Evolutionary conservation across 2,329 filamentous ascomycete species (phyloP).

Genomic region (Raffaelea ambrosiae): DNA sequence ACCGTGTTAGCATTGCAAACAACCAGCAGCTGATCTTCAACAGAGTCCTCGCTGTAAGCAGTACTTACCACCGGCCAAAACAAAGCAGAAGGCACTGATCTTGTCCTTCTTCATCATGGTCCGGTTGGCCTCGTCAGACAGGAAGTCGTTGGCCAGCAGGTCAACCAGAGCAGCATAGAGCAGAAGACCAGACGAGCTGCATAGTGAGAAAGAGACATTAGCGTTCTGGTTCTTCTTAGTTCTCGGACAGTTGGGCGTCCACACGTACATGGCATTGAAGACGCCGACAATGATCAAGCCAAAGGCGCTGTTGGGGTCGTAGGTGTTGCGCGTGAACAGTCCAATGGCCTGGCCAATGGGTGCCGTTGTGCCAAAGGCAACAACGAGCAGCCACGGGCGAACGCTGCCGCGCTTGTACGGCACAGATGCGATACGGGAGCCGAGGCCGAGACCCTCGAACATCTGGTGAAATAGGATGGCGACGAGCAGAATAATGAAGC

Average conservation of each 20-base stretch:
- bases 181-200: slow-evolving; percentile 49
- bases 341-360: slow-evolving; percentile 59
- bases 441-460: slow-evolving; percentile 61
- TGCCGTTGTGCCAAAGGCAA: slow-evolving; percentile 55
- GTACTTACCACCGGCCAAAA: slow-evolving; percentile 40
- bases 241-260: background rate
- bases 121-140: slow-evolving; percentile 47
- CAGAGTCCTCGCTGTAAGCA: background rate
- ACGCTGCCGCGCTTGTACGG: slow-evolving; percentile 47
- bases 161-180: slow-evolving; percentile 57
- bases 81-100: slow-evolving; percentile 41
- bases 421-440: slow-evolving; percentile 61
- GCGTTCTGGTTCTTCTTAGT: background rate
- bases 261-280: slow-evolving; percentile 54
- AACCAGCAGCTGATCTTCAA: slow-evolving; percentile 8
- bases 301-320: slow-evolving; percentile 55
- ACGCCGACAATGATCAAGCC: slow-evolving; percentile 56
- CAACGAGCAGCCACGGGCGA: slow-evolving; percentile 52
- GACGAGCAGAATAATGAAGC: slow-evolving; percentile 57
- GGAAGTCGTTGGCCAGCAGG: slow-evolving; percentile 55
- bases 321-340: slow-evolving; percentile 44
- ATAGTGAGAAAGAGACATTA: slow-evolving; percentile 7
- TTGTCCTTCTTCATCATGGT: slow-evolving; percentile 43
- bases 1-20: background rate
- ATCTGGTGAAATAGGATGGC: slow-evolving; percentile 67